Evolutionary conservation across 306 rosid genomes (phyloP), one percentile per base, ranked within the genome.

Genomic region (Cercis canadensis): DNA sequence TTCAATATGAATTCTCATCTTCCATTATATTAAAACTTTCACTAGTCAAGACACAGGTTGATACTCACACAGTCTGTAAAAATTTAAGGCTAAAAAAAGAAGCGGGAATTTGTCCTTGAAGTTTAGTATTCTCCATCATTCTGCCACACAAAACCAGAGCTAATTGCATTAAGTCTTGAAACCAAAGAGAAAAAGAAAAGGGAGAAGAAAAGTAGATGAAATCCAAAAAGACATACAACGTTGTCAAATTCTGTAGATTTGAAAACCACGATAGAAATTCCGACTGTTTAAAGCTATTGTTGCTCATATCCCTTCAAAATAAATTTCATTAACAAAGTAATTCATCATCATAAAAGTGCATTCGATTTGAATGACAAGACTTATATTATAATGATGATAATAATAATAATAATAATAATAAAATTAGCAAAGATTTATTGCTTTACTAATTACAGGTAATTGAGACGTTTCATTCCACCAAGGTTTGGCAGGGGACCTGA

Each of bases 291-390:
- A 82, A 82, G 39, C 57, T 72, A 19, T 73, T 82, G 29, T 73
- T 82, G 75, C 86, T 82, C 61, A 78, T 11, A 32, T 82, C 83
- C 39, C 83, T 73, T 66, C 62, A 63, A 7, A 74, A 36, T 21
- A 60, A 19, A 37, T 52, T 31, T 16, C 29, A 3, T n/a, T n/a
- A 37, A 37, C 15, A 33, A 53, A 56, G 34, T 58, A 21, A 8
- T 21, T 13, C 39, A 34, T 34, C 7, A 7, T 34, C 39, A 7
- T 7, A 4, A 7, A 34, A 34, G 39, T 3, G 7, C 39, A 34
- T 34, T 34, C 7, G 7, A 37, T 37, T 0, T 37, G 43, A 37
- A 37, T 8, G 43, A 37, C 7, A 37, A 5, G 43, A 3, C 1
- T 37, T 37, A 37, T 24, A 24, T 24, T 1, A 24, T 24, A 24